Base-by-base conservation (phyloP, 345 rosid genomes). In the Bruguiera gymnorhiza region DNA sequence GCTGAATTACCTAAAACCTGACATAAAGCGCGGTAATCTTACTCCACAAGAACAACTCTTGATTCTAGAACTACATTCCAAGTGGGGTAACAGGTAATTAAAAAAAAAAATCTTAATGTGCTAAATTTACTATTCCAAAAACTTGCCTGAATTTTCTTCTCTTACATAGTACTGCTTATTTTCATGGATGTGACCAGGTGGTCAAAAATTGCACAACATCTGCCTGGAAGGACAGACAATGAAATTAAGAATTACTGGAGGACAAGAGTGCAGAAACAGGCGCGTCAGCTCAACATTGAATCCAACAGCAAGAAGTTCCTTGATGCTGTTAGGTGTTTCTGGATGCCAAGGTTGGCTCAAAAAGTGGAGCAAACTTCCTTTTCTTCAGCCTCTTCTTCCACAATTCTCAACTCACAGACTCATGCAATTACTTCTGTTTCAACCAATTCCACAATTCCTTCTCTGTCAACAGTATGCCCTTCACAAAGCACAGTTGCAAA, bases 221-320 rank as follows among this genome's bases (percentile, higher is more conserved):
- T 94, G 65, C 98, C 97, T 0, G 98, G 98, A 59, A 85, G 98
- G 65, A 94, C 98, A 3, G 98, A 94, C 70, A 94, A 94, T 63
- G 98, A 94, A 78, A 94, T 94, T 36, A 94, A 94, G 77, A 94
- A 94, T 76, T 94, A 94, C 32, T 94, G 98, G 99, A 85, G 97
- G 74, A 95, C 99, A 7, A 76, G 97, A n/a, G 99, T 95, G 16
- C 99, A 95, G 61, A 95, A 91, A 73, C 98, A 92, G 50, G 99
- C 99, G 2, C 89, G 90, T 10, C 99, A 92, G 58, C 83, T 95
- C 4, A 88, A 90, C 60, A 87, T 94, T 52, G 99, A 95, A 63
- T 92, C 94, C 32, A 92, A 87, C 71, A 95, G 99, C 73, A 83
- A 86, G 82, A 90, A 73, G 70, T 92, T 95, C 79, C 85, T 90